phyloP scores from a whole-genome alignment of 768 basidiomycete genomes.

The Termitomyces titanicus region DNA sequence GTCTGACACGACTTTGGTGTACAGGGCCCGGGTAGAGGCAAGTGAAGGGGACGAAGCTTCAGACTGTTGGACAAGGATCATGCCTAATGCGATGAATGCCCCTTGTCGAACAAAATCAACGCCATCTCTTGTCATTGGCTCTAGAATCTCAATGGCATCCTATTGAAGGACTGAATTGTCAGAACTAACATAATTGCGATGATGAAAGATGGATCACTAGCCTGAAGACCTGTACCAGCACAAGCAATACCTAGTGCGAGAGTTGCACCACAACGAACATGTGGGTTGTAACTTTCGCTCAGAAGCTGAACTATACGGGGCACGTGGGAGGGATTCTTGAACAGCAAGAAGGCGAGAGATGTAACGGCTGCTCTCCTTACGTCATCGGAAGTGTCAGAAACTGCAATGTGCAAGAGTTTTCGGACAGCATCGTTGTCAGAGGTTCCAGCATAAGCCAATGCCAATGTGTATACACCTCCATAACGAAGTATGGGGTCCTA shows the following conservation, averaged over 20 bases:
- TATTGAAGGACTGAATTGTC: slow-evolving; percentile 24
- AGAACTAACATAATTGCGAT: background rate
- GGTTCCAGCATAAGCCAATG: slow-evolving; percentile 95
- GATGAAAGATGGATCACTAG: slow-evolving; percentile 25
- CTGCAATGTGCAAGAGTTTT: slow-evolving; percentile 90
- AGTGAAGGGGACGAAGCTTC: slow-evolving; percentile 85
- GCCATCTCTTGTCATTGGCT: slow-evolving; percentile 97
- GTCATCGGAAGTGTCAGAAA: slow-evolving; percentile 97
- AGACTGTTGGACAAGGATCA: slow-evolving; percentile 96
- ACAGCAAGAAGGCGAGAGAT: slow-evolving; percentile 91
- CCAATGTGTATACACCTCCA: slow-evolving; percentile 95
- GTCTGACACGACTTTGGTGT: slow-evolving; percentile 86
- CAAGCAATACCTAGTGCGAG: slow-evolving; percentile 96
- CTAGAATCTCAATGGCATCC: slow-evolving; percentile 95
- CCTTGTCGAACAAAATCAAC: slow-evolving; percentile 99
- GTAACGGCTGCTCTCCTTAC: slow-evolving; percentile 97
- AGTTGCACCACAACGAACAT: slow-evolving; percentile 95
- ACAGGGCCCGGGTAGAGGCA: slow-evolving; percentile 76
- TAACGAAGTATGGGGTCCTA: slow-evolving; percentile 97
- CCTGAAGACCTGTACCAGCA: slow-evolving; percentile 94
- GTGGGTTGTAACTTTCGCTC: slow-evolving; percentile 98
- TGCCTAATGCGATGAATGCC: slow-evolving; percentile 91
- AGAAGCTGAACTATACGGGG: slow-evolving; percentile 95
- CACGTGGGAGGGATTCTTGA: slow-evolving; percentile 95
- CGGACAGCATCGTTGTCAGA: slow-evolving; percentile 92